Base-by-base conservation (phyloP, 2,329 filamentous ascomycete genomes). In the Decorospora gaudefroyi region DNA sequence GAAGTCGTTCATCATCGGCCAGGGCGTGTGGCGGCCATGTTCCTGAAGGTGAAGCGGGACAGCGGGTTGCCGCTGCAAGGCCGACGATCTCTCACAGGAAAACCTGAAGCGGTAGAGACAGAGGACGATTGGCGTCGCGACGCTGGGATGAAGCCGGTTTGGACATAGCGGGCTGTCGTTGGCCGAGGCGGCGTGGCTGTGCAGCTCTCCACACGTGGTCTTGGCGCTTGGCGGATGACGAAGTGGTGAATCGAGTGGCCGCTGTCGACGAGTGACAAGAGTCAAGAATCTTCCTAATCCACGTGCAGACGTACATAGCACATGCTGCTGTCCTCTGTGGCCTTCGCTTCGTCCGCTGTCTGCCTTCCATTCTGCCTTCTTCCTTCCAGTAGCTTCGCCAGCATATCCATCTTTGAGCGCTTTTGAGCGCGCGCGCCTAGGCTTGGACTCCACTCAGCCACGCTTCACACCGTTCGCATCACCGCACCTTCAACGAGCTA, bases 41-140 rank as follows among this genome's bases (percentile, higher is more conserved):
- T 62, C 59, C 57, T 57, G 61, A 49, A 49, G 48, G 54, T 57
- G 48, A 59, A 51, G 53, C 63, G 64, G 63, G 57, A 46, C 55
- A 62, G 45, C 47, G 51, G 34, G 42, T 42, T 59, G 49, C 63
- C 61, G 63, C 62, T 64, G 63, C 63, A 68, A 60, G 63, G 55
- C 55, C 33, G 56, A 46, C 48, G 57, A 64, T 65, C 51, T 30
- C 21, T 39, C 27, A 47, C 22, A 21, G 53, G 38, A 34, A 50
- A 42, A 38, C 39, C 56, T 47, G 59, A 34, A 42, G 22, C 56
- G 49, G 59, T 37, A 42, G 22, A 45, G 38, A 22, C 34, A 41
- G 37, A 33, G 41, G 29, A 51, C 32, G 41, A 47, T 46, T 42
- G 53, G 51, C 29, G 23, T 13, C 12, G 41, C 25, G 25, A 25